Evolutionary conservation across 441 rosid species (phyloP), one percentile per base, ranked within the genome.

Genomic region (Iberis amara): DNA sequence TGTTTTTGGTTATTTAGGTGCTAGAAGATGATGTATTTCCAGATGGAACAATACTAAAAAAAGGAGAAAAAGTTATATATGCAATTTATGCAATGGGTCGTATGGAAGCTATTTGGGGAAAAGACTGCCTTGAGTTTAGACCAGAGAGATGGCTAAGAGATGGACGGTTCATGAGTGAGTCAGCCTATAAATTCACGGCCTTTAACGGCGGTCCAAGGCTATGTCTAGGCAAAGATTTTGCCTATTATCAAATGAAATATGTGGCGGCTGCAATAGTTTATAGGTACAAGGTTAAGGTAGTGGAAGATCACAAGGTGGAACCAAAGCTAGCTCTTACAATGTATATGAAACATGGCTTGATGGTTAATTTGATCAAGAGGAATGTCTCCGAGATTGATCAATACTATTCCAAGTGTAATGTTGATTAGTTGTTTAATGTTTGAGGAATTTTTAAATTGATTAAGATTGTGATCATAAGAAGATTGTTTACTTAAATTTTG

Each of bases 81-180:
- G 94, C 87, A 28, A 79, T 83, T 9, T 88, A 88, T 39, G 70
- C 96, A 55, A 88, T 91, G 95, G 96, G 91, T 52, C 65, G 96
- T 51, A 85, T 88, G 89, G 94, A 88, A 65, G 78, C 78, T n/a
- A 76, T 91, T 39, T 91, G 95, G 96, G 96, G 98, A 28, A 76
- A 72, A 24, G 89, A 91, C 70, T 85, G 94, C 70, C 62, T 68
- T 50, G 82, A 85, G 62, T 91, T 77, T 59, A 82, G 73, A 66
- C 98, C 96, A 7, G 95, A 91, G 70, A 79, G 96, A 57, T 91
- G 98, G 95, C 72, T 88, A 12, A 76, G 80, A 61, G 90, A 83
- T 6, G 83, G 89, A 15, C 70, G 80, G 33, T 89, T 70, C 70
- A 69, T 63, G 72, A 89, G 96, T 64, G 86, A 90, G 46, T 86